Conservation (phyloP, 495 filamentous ascomycete genomes). For the Hypoxylon crocopeplum region DNA sequence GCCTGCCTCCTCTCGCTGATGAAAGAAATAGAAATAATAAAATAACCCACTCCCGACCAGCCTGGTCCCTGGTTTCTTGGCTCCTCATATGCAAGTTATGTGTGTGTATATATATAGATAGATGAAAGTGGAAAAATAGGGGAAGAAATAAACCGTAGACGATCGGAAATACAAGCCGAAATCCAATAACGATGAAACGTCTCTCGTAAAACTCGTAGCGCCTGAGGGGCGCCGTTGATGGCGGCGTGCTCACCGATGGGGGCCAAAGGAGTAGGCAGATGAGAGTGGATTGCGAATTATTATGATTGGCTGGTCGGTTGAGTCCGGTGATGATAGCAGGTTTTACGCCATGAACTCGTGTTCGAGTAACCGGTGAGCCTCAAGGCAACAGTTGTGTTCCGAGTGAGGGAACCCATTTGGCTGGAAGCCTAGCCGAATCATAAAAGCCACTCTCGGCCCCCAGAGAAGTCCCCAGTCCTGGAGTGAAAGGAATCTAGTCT, state of each 20-base stretch:
- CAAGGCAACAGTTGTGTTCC: constrained; percentile 14
- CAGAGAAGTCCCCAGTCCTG: neutral
- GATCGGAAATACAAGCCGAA: constrained; percentile 19
- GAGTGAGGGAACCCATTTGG: constrained; percentile 17
- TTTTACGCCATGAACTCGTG: constrained; percentile 23
- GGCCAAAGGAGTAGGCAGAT: constrained; percentile 6
- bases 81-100: constrained; percentile 35
- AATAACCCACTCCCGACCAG: constrained; percentile 29
- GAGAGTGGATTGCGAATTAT: neutral
- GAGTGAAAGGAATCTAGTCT: neutral
- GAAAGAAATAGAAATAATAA: too few relatives aligned
- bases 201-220: constrained; percentile 31
- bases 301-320: constrained; percentile 18
- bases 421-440: constrained; percentile 25
- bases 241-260: constrained; percentile 8
- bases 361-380: constrained; percentile 21
- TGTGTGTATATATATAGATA: constrained; percentile 29
- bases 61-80: constrained; percentile 35
- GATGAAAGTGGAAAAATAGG: constrained; percentile 6
- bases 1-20: constrained; percentile 1
- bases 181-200: constrained; percentile 23
- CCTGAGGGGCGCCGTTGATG: constrained; percentile 5
- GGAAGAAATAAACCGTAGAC: constrained; percentile 5
- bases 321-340: constrained; percentile 6
- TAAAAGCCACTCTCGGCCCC: constrained; percentile 9